Evolutionary conservation across 441 rosid genomes (phyloP).

Genomic region (Gossypium gossypioides): DNA sequence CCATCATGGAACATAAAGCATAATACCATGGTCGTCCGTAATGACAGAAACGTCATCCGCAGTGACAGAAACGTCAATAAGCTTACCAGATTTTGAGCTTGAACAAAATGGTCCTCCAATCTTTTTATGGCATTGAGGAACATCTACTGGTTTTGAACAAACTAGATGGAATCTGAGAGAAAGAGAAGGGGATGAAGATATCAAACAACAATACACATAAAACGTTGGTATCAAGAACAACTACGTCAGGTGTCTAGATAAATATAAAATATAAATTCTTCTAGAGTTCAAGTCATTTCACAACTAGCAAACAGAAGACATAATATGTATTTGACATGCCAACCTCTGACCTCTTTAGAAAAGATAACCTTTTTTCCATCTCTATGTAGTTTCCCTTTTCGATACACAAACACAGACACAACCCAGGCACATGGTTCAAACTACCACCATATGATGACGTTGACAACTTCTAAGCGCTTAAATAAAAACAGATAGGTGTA

Average conservation of each 20-base stretch:
- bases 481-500: neutral
- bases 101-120: neutral
- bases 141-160: constrained; percentile 33
- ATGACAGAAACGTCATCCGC: neutral
- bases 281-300: neutral
- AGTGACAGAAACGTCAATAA: neutral
- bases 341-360: neutral
- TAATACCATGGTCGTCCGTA: neutral
- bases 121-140: neutral
- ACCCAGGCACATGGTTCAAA: neutral
- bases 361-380: neutral
- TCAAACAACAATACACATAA: neutral
- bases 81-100: neutral
- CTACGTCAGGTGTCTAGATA: neutral
- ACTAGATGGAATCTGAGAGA: constrained; percentile 55
- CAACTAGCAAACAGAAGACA: neutral
- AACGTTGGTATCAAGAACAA: neutral
- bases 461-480: neutral
- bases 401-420: neutral
- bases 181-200: neutral
- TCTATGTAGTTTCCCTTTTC: neutral
- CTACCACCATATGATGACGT: neutral
- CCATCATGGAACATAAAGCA: neutral
- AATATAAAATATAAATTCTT: neutral
- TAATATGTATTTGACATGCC: neutral